A percentile compares a stretch with the other conserved stretches of the same genome.
phyloP scores from a whole-genome alignment of 495 filamentous ascomycete genomes.

The Choiromyces venosus region DNA sequence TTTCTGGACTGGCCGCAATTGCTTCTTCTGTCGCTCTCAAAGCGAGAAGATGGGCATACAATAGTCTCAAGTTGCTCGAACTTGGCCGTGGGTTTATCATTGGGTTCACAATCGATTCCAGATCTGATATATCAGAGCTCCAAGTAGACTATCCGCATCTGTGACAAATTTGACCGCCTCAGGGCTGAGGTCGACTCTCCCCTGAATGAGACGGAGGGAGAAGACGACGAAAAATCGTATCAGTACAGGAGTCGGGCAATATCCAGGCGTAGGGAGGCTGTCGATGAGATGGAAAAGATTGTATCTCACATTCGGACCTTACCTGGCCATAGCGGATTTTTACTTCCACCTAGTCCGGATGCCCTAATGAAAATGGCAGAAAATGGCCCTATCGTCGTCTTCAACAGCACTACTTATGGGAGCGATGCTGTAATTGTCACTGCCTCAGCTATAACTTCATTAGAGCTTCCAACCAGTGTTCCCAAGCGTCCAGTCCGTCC shows the following conservation, averaged over 20 bases:
- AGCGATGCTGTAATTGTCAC: constrained; percentile 33
- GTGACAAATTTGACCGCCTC: neutral
- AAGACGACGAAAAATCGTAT: too few relatives aligned
- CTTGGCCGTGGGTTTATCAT: constrained; percentile 4
- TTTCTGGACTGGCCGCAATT: neutral
- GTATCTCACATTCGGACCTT: neutral
- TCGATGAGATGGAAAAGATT: neutral
- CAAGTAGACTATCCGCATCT: neutral
- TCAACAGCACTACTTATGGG: constrained; percentile 8
- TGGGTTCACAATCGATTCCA: constrained; percentile 6
- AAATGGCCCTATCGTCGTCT: constrained; percentile 18
- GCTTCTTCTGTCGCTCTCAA: neutral
- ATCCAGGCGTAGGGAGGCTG: neutral
- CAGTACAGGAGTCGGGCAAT: too few relatives aligned
- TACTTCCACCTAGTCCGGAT: constrained; percentile 13
- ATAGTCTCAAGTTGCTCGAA: neutral
- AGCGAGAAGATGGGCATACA: neutral
- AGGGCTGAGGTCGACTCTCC: constrained; percentile 3
- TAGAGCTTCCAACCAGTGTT: too few relatives aligned
- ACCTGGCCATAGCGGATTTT: constrained; percentile 2
- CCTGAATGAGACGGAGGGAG: too few relatives aligned
- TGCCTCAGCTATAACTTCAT: too few relatives aligned
- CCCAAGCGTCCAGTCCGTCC: too few relatives aligned
- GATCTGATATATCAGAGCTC: constrained; percentile 8
- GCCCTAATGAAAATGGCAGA: constrained; percentile 14